A percentile compares a stretch with the other conserved stretches of the same genome.
phyloP scores from a whole-genome alignment of 2,329 filamentous ascomycete species.

The Trichothecium sympodiale region DNA sequence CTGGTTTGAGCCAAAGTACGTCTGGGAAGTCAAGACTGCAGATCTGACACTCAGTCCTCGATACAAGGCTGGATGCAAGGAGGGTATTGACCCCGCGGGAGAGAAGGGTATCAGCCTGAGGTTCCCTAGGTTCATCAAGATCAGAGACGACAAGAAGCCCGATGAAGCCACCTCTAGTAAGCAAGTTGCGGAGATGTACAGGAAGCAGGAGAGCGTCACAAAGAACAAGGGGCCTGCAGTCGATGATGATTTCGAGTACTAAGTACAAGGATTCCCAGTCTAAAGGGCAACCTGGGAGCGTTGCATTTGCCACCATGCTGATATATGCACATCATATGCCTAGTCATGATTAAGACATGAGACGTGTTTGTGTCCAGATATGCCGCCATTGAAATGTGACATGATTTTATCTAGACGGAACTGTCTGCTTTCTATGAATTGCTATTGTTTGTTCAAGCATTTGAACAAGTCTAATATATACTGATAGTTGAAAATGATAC shows the following conservation, averaged over 20 bases:
- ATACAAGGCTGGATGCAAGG: constrained; percentile 82
- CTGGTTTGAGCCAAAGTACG: constrained; percentile 89
- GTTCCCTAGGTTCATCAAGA: constrained; percentile 87
- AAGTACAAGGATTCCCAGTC: no score
- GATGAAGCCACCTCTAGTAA: constrained; percentile 76
- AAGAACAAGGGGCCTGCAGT: constrained; percentile 79
- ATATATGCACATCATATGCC: no score
- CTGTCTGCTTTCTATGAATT: no score
- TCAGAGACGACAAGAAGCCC: constrained; percentile 90
- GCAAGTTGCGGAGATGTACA: constrained; percentile 94
- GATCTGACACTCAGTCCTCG: constrained; percentile 86
- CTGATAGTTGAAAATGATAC: no score
- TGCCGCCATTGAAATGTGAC: no score
- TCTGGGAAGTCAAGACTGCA: constrained; percentile 97
- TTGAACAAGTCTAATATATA: no score
- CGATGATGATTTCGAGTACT: constrained; percentile 99
- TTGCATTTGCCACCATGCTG: no score
- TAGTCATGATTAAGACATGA: no score
- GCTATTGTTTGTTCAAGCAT: no score
- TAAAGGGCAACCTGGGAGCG: no score
- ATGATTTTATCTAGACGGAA: no score
- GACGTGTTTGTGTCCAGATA: no score
- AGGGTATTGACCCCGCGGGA: constrained; percentile 60
- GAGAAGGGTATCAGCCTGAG: constrained; percentile 76
- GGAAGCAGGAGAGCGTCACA: constrained; percentile 79